Evolutionary conservation across 129 eudicot genomes (phyloP).

Genomic region (Oenanthe sinensis): DNA sequence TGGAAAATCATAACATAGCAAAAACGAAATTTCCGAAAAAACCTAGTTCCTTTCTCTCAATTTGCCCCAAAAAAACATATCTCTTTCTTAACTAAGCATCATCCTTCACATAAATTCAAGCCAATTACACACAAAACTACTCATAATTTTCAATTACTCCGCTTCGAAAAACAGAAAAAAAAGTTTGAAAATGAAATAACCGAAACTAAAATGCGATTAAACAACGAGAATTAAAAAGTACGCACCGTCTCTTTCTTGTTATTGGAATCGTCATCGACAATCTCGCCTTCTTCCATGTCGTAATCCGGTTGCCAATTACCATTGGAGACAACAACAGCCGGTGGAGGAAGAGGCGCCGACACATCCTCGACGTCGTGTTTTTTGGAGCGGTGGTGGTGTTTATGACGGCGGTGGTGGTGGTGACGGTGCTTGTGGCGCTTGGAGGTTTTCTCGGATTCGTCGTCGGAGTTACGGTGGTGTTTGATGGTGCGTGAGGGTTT

Average conservation of each 20-base stretch:
- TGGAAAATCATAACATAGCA: constrained; percentile 25
- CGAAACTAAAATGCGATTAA: neutral
- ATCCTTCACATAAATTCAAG: neutral
- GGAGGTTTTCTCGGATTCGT: constrained; percentile 53
- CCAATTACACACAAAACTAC: neutral
- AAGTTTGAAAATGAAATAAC: neutral
- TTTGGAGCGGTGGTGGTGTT: constrained; percentile 9
- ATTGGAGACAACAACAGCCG: constrained; percentile 12
- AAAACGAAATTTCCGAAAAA: neutral
- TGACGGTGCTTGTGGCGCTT: constrained; percentile 36
- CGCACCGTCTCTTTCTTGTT: constrained; percentile 32
- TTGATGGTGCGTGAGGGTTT: constrained; percentile 48
- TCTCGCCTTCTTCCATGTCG: constrained; percentile 66
- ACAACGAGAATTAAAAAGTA: neutral
- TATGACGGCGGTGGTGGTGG: constrained; percentile 9
- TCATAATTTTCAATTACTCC: neutral
- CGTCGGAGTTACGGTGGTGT: constrained; percentile 60
- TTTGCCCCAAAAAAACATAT: neutral
- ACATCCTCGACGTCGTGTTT: constrained; percentile 3
- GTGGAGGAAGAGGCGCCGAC: constrained; percentile 16
- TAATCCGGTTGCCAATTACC: constrained; percentile 24
- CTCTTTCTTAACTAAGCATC: neutral
- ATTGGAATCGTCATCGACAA: constrained; percentile 30
- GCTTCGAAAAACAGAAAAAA: neutral
- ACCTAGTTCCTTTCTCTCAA: neutral